Base-by-base conservation (phyloP, 2,329 filamentous ascomycete genomes). In the Lizonia empirigonia region DNA sequence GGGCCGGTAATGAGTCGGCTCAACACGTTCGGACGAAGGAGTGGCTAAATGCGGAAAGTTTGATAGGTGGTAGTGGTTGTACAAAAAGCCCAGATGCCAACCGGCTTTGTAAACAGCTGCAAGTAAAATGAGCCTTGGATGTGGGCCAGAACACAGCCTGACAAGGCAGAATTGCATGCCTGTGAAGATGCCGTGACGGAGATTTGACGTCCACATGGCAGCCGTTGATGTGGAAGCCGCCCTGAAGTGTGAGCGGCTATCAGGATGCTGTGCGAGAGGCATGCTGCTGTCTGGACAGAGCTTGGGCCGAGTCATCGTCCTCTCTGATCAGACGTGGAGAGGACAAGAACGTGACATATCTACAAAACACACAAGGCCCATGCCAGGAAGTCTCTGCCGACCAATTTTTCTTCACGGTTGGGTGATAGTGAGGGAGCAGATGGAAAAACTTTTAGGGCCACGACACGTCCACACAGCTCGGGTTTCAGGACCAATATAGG, bases 81-180 rank as follows among this genome's bases (percentile, higher is more conserved):
- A 42, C 42, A 38, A 32, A 26, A 26, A 15, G 10, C 30, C 44
- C 22, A 46, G 42, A 52, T 42, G 42, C 33, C 33, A 16, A 38
- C 37, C 49, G 49, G 42, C 42, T 41, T 52, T 38, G 38, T 39
- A 34, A 22, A 41, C 18, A 36, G 13, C 49, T 52, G 49, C 49
- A 52, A 22, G 27, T 38, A 26, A 44, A 47, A 44, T 47, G 49
- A 42, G 32, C 26, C 27, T 32, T 41, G 24, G 18, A 37, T 37
- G 19, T 37, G 24, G 42, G 32, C 36, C 32, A 24, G 42, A 18
- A 35, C 49, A 37, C 36, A 23, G 13, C 24, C 27, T 44, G 40
- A 34, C 5, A 3, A 19, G 23, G 37, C 36, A n/a, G 26, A 15
- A 33, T 33, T 23, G 30, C 19, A 32, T 35, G 23, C 38, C 32